A percentile compares a stretch with the other conserved stretches of the same genome.
These are phyloP conservation scores for Neurospora tetraspora DNA, from an alignment of 495 filamentous ascomycete genomes.

Conservation along the genomic window DNA sequence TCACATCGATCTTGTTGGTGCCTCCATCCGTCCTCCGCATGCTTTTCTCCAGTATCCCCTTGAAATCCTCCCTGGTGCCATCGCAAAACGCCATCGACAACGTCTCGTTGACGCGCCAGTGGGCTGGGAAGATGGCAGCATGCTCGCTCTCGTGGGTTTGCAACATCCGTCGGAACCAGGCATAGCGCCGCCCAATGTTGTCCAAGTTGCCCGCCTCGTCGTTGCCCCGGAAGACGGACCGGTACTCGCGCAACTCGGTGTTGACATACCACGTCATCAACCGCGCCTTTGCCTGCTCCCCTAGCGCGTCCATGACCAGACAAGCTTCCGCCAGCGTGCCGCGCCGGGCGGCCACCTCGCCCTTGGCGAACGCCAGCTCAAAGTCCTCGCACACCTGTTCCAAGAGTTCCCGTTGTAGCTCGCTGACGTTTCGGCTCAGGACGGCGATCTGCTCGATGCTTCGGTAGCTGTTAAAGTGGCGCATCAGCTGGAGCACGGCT, in stretches of 20 bases:
- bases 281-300: conserved; percentile 74
- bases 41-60: conserved; percentile 77
- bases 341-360: conserved; percentile 62
- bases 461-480: conserved; percentile 95
- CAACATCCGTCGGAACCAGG: conserved; percentile 92
- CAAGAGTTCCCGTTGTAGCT: conserved; percentile 84
- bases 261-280: conserved; percentile 97
- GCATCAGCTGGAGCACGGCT: conserved; percentile 95
- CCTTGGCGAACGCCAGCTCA: conserved; percentile 87
- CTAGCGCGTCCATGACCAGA: conserved; percentile 87
- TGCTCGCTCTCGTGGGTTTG: conserved; percentile 96
- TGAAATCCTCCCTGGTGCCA: conserved; percentile 90
- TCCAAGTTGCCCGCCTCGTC: conserved; percentile 96
- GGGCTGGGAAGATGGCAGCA: conserved; percentile 71
- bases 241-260: conserved; percentile 89
- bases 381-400: conserved; percentile 99
- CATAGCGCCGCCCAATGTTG: conserved; percentile 90
- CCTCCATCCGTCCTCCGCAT: conserved; percentile 64
- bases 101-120: conserved; percentile 85
- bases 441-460: conserved; percentile 97
- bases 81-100: conserved; percentile 93
- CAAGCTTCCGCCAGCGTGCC: conserved; percentile 76
- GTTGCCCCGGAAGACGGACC: conserved; percentile 89
- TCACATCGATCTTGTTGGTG: conserved; percentile 71
- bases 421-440: conserved; percentile 83